Evolutionary conservation across 148 eudicot genomes (phyloP).

Genomic region (Diospyros lotus): DNA sequence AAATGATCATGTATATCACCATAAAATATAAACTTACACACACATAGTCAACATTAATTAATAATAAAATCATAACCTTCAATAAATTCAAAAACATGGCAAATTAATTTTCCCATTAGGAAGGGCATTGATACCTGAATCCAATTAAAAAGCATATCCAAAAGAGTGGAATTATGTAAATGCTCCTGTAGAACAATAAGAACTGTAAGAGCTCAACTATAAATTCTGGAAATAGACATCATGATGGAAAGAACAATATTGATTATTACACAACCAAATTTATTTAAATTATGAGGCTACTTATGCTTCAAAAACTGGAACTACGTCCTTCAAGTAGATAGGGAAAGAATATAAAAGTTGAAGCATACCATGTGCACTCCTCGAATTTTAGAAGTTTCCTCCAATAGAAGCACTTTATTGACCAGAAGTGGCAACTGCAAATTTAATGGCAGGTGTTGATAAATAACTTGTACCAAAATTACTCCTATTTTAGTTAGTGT

Average conservation of each 20-base stretch:
- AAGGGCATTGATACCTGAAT: slow-evolving; percentile 53
- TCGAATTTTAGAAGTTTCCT: slow-evolving; percentile 62
- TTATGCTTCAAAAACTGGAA: neutral
- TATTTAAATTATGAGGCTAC: neutral
- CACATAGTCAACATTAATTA: neutral
- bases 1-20: too few species aligned
- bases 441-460: slow-evolving; percentile 1
- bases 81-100: neutral
- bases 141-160: slow-evolving; percentile 87
- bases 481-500: too few species aligned
- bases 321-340: neutral
- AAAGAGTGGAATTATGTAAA: slow-evolving; percentile 36
- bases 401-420: slow-evolving; percentile 43
- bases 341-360: neutral
- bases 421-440: slow-evolving; percentile 83
- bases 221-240: neutral
- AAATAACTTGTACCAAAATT: too few species aligned
- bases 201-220: slow-evolving; percentile 15
- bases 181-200: slow-evolving; percentile 44
- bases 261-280: neutral
- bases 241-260: neutral
- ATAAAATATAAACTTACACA: too few species aligned
- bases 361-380: slow-evolving; percentile 52
- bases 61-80: neutral
- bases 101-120: neutral